Evolutionary conservation across 148 eudicot genomes (phyloP), one percentile per base, ranked within the genome.

Genomic region (Camellia lanceoleosa): DNA sequence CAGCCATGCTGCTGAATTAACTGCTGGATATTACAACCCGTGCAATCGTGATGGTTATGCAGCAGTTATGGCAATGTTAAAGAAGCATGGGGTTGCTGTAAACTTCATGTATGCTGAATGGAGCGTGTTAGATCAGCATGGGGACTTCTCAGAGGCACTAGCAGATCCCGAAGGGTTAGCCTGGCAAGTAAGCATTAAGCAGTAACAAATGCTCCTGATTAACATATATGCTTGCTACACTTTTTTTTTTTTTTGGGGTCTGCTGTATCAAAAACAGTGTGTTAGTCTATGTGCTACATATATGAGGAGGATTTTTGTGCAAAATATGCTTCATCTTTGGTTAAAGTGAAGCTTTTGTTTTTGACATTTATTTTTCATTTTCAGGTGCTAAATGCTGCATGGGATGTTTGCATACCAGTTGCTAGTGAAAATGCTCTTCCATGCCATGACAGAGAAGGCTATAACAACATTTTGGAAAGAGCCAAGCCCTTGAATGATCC

Each of bases 1-100:
- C 79, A 92, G 99, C 86, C 99, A 97, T 87, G 99, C 97, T 77
- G 94, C 99, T 79, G 99, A 97, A 83, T 81, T 97, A 88, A 92
- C 97, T 59, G 93, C 98, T 80, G 99, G 99, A 75, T 90, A 86
- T 86, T 89, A 94, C 85, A 97, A 97, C 86, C 84, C 98, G 16
- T 80, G 89, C 83, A 92, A 97, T 82, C 98, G 94, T 46, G 93
- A 97, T 82, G 99, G 99, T 46, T 97, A 97, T 88, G 90, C 90
- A 84, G 77, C 91, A 20, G 83, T 90, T 56, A 86, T 89, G 89
- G 81, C 89, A 58, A 87, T 97, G 95, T 82, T 97, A 80, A 94
- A 89, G 84, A 94, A 90, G 84, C 97, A 97, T 81, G 93, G 88
- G 23, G 88, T 84, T 79, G 88, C 84, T 61, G 75, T 92, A 78